Conservation (phyloP, 164 flowering plant species). For the Taxillus chinensis region DNA sequence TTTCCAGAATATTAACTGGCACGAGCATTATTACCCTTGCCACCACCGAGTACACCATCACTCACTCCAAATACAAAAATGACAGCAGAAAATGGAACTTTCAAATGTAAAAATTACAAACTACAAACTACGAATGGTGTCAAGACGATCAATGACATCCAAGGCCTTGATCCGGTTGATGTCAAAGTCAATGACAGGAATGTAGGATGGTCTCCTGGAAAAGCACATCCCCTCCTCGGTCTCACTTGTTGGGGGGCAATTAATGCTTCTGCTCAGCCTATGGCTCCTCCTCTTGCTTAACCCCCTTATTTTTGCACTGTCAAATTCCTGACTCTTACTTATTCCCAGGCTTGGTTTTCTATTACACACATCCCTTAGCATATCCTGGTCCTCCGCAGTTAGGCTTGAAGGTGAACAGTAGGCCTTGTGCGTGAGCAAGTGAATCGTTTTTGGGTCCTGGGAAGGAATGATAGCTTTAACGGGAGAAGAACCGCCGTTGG, state of each 20-base stretch:
- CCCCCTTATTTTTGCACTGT: constrained; percentile 37
- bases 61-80: too few relatives aligned
- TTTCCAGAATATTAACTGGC: too few relatives aligned
- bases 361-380: constrained; percentile 68
- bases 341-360: constrained; percentile 81
- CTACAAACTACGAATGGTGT: constrained; percentile 31
- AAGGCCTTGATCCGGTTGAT: constrained; percentile 72
- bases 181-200: constrained; percentile 71
- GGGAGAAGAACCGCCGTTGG: constrained; percentile 30
- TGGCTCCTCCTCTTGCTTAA: constrained; percentile 29
- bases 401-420: constrained; percentile 31
- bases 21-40: too few relatives aligned
- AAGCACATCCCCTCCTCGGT: constrained; percentile 37
- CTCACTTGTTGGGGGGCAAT: constrained; percentile 60
- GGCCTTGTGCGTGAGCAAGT: constrained; percentile 21
- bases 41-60: too few relatives aligned
- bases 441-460: constrained; percentile 42
- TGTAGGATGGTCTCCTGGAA: constrained; percentile 36
- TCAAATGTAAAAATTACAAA: too few relatives aligned
- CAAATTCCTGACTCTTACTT: constrained; percentile 90
- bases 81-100: too few relatives aligned
- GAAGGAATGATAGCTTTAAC: constrained; percentile 70
- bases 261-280: constrained; percentile 72
- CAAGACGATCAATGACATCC: constrained; percentile 91
- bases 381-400: constrained; percentile 68